Conservation (phyloP, 139 green algal species). For the Haematococcus lacustris region DNA sequence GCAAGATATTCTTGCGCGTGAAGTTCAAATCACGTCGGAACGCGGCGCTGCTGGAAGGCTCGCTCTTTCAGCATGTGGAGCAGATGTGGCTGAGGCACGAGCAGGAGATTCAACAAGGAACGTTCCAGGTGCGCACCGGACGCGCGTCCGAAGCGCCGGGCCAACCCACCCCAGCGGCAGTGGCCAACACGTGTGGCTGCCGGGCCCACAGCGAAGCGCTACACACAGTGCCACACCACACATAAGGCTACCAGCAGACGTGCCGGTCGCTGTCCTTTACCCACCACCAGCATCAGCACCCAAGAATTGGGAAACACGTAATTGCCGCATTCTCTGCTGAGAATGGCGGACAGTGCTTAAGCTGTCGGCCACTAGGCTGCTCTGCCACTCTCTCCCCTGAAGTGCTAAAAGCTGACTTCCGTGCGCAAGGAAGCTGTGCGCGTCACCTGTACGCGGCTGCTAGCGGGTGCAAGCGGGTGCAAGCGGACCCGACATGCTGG, state of each 20-base stretch:
- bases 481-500: neutral
- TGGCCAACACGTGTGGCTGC: neutral
- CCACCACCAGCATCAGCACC: no score
- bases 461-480: no score
- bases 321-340: neutral
- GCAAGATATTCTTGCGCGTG: conserved; percentile 16
- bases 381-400: neutral
- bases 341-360: neutral
- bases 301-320: neutral
- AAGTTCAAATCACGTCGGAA: conserved; percentile 1
- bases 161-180: no score
- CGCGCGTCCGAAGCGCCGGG: neutral
- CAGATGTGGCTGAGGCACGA: conserved; percentile 2
- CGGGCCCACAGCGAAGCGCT: neutral
- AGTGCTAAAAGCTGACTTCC: neutral
- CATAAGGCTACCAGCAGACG: no score
- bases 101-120: neutral
- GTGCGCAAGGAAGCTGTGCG: neutral
- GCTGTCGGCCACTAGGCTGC: no score
- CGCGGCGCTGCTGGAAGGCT: neutral
- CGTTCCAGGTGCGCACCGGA: conserved; percentile 1
- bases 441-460: neutral
- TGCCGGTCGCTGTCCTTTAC: no score
- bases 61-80: conserved; percentile 4
- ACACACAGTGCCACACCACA: no score